These are phyloP conservation scores for Diutina mesorugosa DNA, from an alignment of 1,139 yeast genomes.

Conservation along the genomic window DNA sequence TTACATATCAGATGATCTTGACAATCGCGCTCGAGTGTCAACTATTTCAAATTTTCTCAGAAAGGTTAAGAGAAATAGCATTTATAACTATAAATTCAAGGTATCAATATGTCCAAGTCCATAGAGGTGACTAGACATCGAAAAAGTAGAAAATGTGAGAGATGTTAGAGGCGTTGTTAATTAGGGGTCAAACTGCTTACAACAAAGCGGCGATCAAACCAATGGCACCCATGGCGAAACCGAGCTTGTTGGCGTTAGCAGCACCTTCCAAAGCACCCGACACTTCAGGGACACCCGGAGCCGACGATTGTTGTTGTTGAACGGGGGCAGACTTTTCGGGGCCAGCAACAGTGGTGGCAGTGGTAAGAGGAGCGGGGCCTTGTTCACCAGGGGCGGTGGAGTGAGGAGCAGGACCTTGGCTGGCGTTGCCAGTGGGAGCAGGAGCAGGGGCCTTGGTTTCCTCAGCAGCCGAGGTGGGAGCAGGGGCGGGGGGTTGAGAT, in stretches of 20 bases:
- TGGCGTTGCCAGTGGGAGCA: not conserved
- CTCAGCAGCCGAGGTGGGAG: not conserved
- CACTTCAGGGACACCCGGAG: not conserved
- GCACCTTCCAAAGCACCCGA: not conserved
- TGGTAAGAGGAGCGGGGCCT: not conserved
- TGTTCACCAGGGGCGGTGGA: not conserved
- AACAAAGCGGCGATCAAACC: conserved; percentile 1
- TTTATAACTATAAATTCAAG: not conserved
- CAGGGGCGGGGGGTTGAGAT: not conserved
- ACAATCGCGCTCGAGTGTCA: no score
- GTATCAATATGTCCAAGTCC: not conserved
- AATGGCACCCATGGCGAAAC: not conserved
- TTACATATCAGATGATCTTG: no score
- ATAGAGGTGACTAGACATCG: not conserved
- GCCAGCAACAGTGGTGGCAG: not conserved
- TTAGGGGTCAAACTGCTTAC: not conserved
- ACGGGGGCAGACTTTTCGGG: not conserved
- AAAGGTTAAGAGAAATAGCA: not conserved
- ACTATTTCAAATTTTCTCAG: no score
- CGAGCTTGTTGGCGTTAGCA: not conserved
- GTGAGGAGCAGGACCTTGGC: not conserved
- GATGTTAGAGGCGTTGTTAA: not conserved
- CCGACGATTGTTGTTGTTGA: not conserved
- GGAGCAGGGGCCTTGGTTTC: not conserved
- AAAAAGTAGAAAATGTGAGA: not conserved